Evolutionary conservation across 2,329 filamentous ascomycete species (phyloP), one percentile per base, ranked within the genome.

Genomic region (Meredithiella fracta): DNA sequence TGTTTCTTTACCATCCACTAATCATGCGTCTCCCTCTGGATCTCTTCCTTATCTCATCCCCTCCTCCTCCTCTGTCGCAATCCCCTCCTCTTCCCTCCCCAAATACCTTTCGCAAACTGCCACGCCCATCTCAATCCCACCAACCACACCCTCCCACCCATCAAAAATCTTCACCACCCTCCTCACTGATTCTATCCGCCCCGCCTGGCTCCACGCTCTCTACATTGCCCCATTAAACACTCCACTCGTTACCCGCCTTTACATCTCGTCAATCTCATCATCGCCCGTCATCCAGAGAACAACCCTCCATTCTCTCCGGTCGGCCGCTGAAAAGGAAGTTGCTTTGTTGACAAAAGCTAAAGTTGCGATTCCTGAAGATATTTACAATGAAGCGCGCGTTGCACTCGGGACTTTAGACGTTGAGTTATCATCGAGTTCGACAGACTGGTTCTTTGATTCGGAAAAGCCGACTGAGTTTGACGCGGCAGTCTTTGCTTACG

Each of bases 21-120:
- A 97, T 68, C 92, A 97, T 72, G 89, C 91, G 53, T 95, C 90
- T 1, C 91, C 91, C 0, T 84, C 83, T 22, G 90, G 91, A 58
- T 76, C 82, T n/a, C 76, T 97, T 14, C 92, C 92, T 0, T 97
- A 94, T 69, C 76, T 98, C 47, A 75, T 91, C 7, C 83, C 86
- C 8, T 7, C 66, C 61, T 54, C 64, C 62, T 59, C 67, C 25
- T 40, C 40, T 20, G 52, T 58, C 44, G 62, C 64, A 20, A 60
- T 59, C 11, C 47, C 59, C 1, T 31, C 55, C 37, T 51, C 53
- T 61, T 85, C 82, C 62, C 72, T 94, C 51, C 76, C 82, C 59
- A 78, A 78, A 66, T 94, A 86, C 76, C 77, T 76, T 2, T 38
- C 20, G 2, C 37, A 47, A n/a, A 20, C 23, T 23, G 23, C 50